A percentile compares a stretch with the other conserved stretches of the same genome.
Evolutionary conservation across 805 yeast species (phyloP).

Genomic region (Hanseniaspora vineae): DNA sequence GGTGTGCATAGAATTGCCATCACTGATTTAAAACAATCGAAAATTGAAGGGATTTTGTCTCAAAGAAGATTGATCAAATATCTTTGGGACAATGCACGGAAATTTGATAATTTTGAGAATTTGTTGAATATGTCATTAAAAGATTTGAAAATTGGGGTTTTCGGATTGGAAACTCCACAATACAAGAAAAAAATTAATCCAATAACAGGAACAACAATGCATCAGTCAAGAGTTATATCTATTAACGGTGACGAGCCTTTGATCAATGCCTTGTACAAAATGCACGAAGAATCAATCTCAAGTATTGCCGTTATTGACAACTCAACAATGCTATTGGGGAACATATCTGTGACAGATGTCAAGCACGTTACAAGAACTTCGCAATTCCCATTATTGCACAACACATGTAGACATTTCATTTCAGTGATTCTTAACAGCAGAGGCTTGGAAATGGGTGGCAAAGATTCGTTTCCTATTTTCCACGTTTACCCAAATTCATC

Average conservation of each 20-base stretch:
- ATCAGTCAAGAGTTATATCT: constrained; percentile 47
- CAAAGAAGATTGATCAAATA: constrained; percentile 79
- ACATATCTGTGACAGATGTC: constrained; percentile 90
- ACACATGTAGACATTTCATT: constrained; percentile 77
- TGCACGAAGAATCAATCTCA: constrained; percentile 75
- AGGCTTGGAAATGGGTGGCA: constrained; percentile 79
- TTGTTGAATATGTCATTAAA: constrained; percentile 54
- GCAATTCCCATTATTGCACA: constrained; percentile 68
- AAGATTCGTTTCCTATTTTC: constrained; percentile 93
- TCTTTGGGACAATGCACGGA: constrained; percentile 85
- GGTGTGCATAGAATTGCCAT: constrained; percentile 94
- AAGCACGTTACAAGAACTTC: constrained; percentile 77
- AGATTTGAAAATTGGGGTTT: constrained; percentile 58
- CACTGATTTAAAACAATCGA: constrained; percentile 36
- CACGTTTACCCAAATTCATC: constrained; percentile 75
- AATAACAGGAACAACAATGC: constrained; percentile 7
- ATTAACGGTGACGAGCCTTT: constrained; percentile 79
- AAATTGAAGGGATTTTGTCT: constrained; percentile 72
- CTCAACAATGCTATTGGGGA: constrained; percentile 65
- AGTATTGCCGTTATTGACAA: constrained; percentile 89
- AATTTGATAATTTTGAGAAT: constrained; percentile 71
- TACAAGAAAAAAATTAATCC: neutral
- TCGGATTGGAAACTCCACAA: neutral
- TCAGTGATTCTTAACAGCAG: constrained; percentile 75
- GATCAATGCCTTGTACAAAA: constrained; percentile 73